Evolutionary conservation across 306 rosid species (phyloP), one percentile per base, ranked within the genome.

Genomic region (Fragaria nilgerrensis): DNA sequence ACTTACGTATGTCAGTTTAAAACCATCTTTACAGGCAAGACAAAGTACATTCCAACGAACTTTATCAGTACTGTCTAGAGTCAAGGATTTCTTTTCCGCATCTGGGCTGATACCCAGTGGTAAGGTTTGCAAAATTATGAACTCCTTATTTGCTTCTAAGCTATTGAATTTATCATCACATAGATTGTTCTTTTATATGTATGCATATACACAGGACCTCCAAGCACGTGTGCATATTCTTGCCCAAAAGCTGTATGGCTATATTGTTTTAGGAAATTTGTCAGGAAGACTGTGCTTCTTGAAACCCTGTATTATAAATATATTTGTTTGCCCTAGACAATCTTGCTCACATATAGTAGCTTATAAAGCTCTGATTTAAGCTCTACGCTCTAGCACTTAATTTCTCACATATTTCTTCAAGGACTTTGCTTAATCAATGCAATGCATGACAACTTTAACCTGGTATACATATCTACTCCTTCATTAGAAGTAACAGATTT

Each of bases 21-120:
- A 64, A 75, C 45, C 43, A 48, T 34, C 69, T 53, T 81, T 72
- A 47, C 89, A 95, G 98, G 98, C 93, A 79, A 85, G 85, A 48
- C 97, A 92, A 83, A 87, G 81, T 66, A 27, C 90, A 53, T 92
- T 78, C 75, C 97, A 95, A 79, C 91, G 90, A 74, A 84, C 91
- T 29, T 84, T 90, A 82, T 83, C 88, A 6, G 87, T 89, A 59
- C 80, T 95, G 71, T 88, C 90, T 68, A 85, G 97, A 87, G 89
- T 90, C 76, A 83, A 84, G 79, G 76, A 74, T 79, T 86, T 76
- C 56, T 71, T 95, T 48, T 78, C 82, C n/a, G 77, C 82, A 84
- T 73, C 78, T 20, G 86, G 88, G 79, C 72, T 87, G 74, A 48
- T 90, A 78, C 87, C 91, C n/a, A 75, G 50, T 83, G 98, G 97